Base-by-base conservation (phyloP, 768 basidiomycete species). In the Leccinum obscurum region DNA sequence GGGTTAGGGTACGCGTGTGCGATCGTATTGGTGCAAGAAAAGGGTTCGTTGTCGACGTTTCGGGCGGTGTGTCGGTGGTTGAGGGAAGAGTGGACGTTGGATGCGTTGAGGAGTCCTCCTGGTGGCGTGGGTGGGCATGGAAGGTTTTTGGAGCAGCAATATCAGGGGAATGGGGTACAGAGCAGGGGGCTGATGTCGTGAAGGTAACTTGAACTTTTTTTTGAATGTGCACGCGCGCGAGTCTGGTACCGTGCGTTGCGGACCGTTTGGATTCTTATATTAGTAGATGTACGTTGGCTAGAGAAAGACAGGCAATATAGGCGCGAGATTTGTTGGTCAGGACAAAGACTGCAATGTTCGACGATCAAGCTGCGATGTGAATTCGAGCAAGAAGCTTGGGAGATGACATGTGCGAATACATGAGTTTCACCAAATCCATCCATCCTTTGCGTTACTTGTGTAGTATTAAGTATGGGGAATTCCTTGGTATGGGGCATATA, bases 21-120 rank as follows among this genome's bases (percentile, higher is more conserved):
- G 48, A 83, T 95, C 62, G 85, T 87, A 57, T 77, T 98, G 66
- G 82, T 91, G 24, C 87, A 92, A 64, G 95, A 97, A 79, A 97
- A 94, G 74, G 95, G 95, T 26, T 92, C 93, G 6, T 81, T 90
- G 69, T 89, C 92, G 57, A 88, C 90, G 51, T 96, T 97, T 78
- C 88, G 87, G 73, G 77, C 81, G 6, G 79, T 94, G 11, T 92
- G 89, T 79, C 83, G 83, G 68, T 82, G 83, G 64, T 72, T 95
- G 65, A 83, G 87, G 68, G 84, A 86, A 44, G 82, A 85, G 63
- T 94, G 92, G 84, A 77, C 75, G 37, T 65, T 81, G 62, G 81
- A 80, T 26, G 64, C 66, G 67, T 72, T 70, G 1, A 32, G 72
- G 59, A 59, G 70, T 62, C 69, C 58, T 60, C 72, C 59, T 64